phyloP scores from a whole-genome alignment of 2,329 filamentous ascomycete genomes.

The Fusarium sp. region DNA sequence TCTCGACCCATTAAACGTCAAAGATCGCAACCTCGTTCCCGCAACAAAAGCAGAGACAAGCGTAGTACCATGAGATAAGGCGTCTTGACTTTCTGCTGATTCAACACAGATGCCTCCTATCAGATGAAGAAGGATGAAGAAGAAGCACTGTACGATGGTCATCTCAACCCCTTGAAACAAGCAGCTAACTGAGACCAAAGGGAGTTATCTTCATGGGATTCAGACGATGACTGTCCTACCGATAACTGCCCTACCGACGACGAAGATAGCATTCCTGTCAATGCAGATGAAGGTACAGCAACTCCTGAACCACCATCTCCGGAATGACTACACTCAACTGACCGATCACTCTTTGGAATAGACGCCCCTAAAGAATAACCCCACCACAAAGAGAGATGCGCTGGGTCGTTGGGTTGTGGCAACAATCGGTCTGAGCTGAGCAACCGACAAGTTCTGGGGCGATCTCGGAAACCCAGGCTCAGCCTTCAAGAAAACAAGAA shows the following conservation, averaged over 20 bases:
- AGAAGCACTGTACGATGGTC: not conserved
- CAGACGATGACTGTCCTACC: too few species aligned
- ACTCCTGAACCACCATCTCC: not conserved
- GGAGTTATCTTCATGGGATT: not conserved
- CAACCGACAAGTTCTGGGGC: not conserved
- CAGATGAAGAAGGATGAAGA: not conserved
- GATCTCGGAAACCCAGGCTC: not conserved
- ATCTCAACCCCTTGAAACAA: too few species aligned
- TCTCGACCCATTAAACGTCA: fast-evolving
- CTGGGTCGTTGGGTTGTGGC: not conserved
- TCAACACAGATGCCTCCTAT: not conserved
- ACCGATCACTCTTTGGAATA: not conserved
- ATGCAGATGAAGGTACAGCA: not conserved
- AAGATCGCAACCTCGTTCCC: too few species aligned
- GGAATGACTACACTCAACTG: not conserved
- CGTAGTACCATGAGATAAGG: not conserved
- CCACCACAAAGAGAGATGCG: too few species aligned
- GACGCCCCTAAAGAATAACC: not conserved
- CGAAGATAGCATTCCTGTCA: not conserved
- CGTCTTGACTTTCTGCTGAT: not conserved
- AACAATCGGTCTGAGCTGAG: not conserved
- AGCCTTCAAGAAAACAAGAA: not conserved
- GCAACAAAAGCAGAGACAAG: too few species aligned
- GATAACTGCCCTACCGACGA: not conserved
- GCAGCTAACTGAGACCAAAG: not conserved